A percentile compares a stretch with the other conserved stretches of the same genome.
These are phyloP conservation scores for Malassezia nana DNA, from an alignment of 1,284 basidiomycete species.

Conservation along the genomic window DNA sequence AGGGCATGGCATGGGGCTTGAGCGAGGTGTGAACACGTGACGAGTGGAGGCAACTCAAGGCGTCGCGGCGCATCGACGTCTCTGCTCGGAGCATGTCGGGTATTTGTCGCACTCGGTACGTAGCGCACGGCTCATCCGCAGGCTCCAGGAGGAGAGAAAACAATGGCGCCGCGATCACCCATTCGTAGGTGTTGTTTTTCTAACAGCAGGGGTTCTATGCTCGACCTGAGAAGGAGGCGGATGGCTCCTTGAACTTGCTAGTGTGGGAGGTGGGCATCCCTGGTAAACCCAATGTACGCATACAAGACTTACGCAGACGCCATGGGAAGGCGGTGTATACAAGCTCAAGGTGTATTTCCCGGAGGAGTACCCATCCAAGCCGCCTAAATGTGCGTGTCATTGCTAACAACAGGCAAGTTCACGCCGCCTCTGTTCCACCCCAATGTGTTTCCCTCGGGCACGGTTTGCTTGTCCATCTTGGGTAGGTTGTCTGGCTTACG, in stretches of 20 bases:
- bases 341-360: slow-evolving; percentile 69
- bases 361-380: slow-evolving; percentile 71
- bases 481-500: slow-evolving; percentile 14
- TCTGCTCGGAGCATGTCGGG: slow-evolving; percentile 15
- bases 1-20: background rate
- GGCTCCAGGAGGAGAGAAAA: slow-evolving; percentile 74
- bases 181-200: slow-evolving; percentile 61
- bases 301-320: slow-evolving; percentile 57
- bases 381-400: slow-evolving; percentile 68
- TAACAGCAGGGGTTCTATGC: slow-evolving; percentile 83
- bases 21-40: background rate
- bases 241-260: slow-evolving; percentile 91
- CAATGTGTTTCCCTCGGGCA: slow-evolving; percentile 97
- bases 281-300: slow-evolving; percentile 49
- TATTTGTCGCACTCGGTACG: slow-evolving; percentile 17
- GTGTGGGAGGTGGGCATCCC: slow-evolving; percentile 81
- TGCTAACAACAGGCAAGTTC: slow-evolving; percentile 69
- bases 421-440: slow-evolving; percentile 91
- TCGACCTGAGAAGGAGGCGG: slow-evolving; percentile 72
- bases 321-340: slow-evolving; percentile 92
- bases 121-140: background rate
- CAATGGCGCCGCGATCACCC: slow-evolving; percentile 99
- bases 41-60: background rate
- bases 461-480: slow-evolving; percentile 92
- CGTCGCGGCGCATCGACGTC: background rate